Conservation (phyloP, 2,329 filamentous ascomycete genomes). For the Fonsecaea pugnacius region DNA sequence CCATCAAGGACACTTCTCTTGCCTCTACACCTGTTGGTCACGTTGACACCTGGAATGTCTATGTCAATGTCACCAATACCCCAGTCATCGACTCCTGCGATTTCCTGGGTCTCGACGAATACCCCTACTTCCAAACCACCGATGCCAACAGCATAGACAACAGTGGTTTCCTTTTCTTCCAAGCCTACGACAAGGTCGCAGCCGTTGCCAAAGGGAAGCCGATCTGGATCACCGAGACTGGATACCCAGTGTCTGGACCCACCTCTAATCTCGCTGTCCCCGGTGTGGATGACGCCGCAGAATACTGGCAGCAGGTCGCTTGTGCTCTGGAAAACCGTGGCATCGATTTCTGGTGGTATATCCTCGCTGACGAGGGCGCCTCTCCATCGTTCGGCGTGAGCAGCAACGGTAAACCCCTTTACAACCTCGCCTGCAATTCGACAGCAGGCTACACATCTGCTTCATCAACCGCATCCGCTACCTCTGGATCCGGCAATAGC, state of each 20-base stretch:
- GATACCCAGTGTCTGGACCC: conserved; percentile 64
- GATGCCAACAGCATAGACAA: conserved; percentile 57
- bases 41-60: conserved; percentile 69
- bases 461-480: conserved; percentile 15
- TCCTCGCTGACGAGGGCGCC: conserved; percentile 43
- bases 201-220: conserved; percentile 57
- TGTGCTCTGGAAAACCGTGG: conserved; percentile 63
- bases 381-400: conserved; percentile 48
- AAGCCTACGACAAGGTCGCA: conserved; percentile 42
- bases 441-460: conserved; percentile 23
- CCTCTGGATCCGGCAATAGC: not conserved
- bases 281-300: conserved; percentile 62
- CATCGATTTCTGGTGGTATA: conserved; percentile 52
- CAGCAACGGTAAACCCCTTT: conserved; percentile 43
- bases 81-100: conserved; percentile 65
- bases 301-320: conserved; percentile 66
- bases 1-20: conserved; percentile 64
- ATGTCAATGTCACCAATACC: conserved; percentile 64
- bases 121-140: conserved; percentile 52
- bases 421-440: conserved; percentile 44
- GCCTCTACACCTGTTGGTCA: conserved; percentile 57
- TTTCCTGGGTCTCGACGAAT: conserved; percentile 67
- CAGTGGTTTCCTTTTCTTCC: conserved; percentile 59
- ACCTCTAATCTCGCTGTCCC: conserved; percentile 61
- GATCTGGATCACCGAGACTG: conserved; percentile 68